These are phyloP conservation scores for Huntiella omanensis DNA, from an alignment of 2,329 filamentous ascomycete genomes.

Conservation along the genomic window DNA sequence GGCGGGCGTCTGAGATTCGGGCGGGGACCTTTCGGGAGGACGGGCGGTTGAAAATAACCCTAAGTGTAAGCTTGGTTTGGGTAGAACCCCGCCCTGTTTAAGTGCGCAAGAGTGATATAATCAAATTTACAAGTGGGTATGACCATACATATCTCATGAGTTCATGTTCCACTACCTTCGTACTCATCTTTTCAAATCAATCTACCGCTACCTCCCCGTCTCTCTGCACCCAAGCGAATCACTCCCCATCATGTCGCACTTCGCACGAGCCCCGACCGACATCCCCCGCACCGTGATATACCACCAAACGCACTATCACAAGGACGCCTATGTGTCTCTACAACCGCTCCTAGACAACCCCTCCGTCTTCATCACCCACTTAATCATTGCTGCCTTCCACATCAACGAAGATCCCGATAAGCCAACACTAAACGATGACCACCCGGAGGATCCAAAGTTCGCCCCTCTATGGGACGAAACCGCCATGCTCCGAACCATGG, in stretches of 20 bases:
- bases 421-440: conserved; percentile 65
- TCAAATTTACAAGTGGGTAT: too few species aligned
- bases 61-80: too few species aligned
- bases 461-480: conserved; percentile 64
- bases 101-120: too few species aligned
- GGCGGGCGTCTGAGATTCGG: too few species aligned
- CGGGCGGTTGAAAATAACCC: too few species aligned
- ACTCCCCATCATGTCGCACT: conserved; percentile 6
- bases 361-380: conserved; percentile 41
- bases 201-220: not conserved
- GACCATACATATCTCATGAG: not conserved
- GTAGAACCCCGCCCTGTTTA: too few species aligned
- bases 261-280: conserved; percentile 17
- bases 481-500: conserved; percentile 47
- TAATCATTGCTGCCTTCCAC: conserved; percentile 76
- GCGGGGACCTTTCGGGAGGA: too few species aligned
- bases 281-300: conserved; percentile 28
- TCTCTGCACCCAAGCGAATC: not conserved
- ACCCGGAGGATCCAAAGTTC: conserved; percentile 47
- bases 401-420: conserved; percentile 48
- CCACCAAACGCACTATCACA: conserved; percentile 36
- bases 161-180: not conserved
- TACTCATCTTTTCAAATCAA: not conserved
- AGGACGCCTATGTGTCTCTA: conserved; percentile 27
- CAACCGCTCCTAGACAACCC: conserved; percentile 31